Base-by-base conservation (phyloP, 768 basidiomycete genomes). In the Podaxis rugospora region DNA sequence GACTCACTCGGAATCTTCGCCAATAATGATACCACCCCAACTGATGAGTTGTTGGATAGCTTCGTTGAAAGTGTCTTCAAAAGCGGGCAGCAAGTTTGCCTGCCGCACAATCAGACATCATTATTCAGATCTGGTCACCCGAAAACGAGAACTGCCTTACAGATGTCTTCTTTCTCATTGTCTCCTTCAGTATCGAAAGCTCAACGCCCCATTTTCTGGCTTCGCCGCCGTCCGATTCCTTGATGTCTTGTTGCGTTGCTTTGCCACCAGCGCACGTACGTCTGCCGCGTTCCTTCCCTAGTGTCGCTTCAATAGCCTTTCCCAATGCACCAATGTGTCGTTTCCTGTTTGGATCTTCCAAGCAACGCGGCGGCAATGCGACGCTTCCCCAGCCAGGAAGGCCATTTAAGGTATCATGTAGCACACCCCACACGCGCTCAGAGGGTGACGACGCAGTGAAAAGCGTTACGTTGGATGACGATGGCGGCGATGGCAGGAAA, bases 171-270 rank as follows among this genome's bases (percentile, higher is more conserved):
- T 75, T 72, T 68, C 78, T 85, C 80, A 89, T 81, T 35, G 68
- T 72, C 27, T 86, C 80, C 59, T 80, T 79, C 64, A 94, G 71
- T 11, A 72, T 74, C 49, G 80, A 79, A n/a, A 89, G 69, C 59
- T 86, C 82, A 27, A 87, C 64, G 51, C 92, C 93, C 88, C 89
- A 93, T 67, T 78, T 83, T 69, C 80, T 81, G n/a, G 90, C 92
- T 65, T 91, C 87, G 62, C 85, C 84, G 10, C 83, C 86, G 57
- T 86, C 82, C 60, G 73, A 69, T 50, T 83, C 83, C 16, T 72
- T 68, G 16, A 76, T 64, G 25, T 62, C 54, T 44, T 67, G 62
- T n/a, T 68, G 61, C 4, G 66, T 62, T 1, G 55, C 56, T 51
- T 72, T 74, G 36, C 80, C 81, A 40, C 86, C 84, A 40, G 75